These are phyloP conservation scores for Ogataea angusta DNA, from an alignment of 805 yeast genomes.

Conservation along the genomic window DNA sequence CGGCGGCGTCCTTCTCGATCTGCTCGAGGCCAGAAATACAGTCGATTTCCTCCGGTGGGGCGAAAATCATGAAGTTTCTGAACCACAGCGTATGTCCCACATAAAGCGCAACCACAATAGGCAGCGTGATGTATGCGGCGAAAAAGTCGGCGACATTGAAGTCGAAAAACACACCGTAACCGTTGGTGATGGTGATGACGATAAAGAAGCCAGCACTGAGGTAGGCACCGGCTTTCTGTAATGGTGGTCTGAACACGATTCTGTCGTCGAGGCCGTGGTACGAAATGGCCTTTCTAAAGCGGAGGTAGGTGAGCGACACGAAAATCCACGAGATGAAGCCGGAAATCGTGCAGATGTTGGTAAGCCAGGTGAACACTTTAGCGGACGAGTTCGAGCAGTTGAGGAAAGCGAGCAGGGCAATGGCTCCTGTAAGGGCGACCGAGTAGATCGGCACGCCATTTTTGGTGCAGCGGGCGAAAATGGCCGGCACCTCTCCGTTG, in stretches of 20 bases:
- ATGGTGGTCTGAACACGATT: slow-evolving; percentile 52
- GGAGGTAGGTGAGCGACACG: slow-evolving; percentile 50
- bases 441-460: slow-evolving; percentile 68
- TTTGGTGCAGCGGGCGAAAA: slow-evolving; percentile 58
- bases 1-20: slow-evolving; percentile 51
- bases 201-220: slow-evolving; percentile 41
- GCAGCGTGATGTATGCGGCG: slow-evolving; percentile 65
- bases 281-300: slow-evolving; percentile 63
- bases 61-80: slow-evolving; percentile 42
- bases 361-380: slow-evolving; percentile 63
- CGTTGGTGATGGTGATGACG: slow-evolving; percentile 48
- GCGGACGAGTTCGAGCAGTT: slow-evolving; percentile 57
- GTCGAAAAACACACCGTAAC: slow-evolving; percentile 58
- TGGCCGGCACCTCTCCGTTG: slow-evolving; percentile 69
- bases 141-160: slow-evolving; percentile 54
- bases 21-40: slow-evolving; percentile 58
- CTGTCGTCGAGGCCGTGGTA: slow-evolving; percentile 51
- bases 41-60: slow-evolving; percentile 58
- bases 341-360: slow-evolving; percentile 63
- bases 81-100: slow-evolving; percentile 53
- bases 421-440: slow-evolving; percentile 45
- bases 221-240: slow-evolving; percentile 60
- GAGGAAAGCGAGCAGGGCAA: slow-evolving; percentile 62
- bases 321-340: slow-evolving; percentile 66
- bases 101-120: slow-evolving; percentile 50